Percentiles rank a stretch among this genome's conserved stretches.
Evolutionary conservation across 352 stramenopile genomes (phyloP).

Genomic region (Plasmopara muralis): DNA sequence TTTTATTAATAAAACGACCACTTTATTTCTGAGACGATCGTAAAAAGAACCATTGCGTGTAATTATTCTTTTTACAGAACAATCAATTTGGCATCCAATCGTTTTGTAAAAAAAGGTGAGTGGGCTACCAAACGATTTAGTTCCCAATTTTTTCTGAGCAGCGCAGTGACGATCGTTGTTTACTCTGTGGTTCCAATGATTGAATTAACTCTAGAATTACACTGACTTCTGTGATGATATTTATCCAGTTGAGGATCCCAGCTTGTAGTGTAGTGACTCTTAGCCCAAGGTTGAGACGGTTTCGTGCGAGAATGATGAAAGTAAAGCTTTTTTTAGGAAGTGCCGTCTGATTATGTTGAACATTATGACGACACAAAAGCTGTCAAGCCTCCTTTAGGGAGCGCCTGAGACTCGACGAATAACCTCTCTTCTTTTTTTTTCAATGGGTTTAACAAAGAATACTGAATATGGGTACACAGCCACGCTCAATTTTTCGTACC

Average conservation of each 20-base stretch:
- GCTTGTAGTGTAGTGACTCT: background rate
- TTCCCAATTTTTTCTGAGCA: background rate
- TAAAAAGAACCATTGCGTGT: background rate
- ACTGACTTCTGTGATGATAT: conserved; percentile 56
- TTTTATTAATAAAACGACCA: background rate
- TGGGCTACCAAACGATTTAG: background rate
- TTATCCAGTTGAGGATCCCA: conserved; percentile 47
- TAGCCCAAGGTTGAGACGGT: background rate
- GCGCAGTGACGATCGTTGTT: conserved; percentile 5
- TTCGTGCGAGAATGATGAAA: conserved; percentile 52
- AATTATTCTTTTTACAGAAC: conserved; percentile 23
- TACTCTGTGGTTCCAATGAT: conserved; percentile 21
- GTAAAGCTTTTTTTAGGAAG: conserved; percentile 64
- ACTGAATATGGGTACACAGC: too few relatives aligned
- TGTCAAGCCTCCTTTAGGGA: conserved; percentile 22
- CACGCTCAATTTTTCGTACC: too few relatives aligned
- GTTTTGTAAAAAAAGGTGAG: too few relatives aligned
- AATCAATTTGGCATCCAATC: conserved; percentile 1
- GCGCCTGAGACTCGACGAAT: conserved; percentile 45
- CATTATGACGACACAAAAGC: conserved; percentile 57
- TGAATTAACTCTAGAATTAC: conserved; percentile 66
- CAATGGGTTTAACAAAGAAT: too few relatives aligned
- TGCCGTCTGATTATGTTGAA: conserved; percentile 72
- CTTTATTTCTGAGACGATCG: background rate
- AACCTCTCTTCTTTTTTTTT: conserved; percentile 4